Evolutionary conservation across 1,284 basidiomycete species (phyloP), one percentile per base, ranked within the genome.

Genomic region (Leccinum huronense): DNA sequence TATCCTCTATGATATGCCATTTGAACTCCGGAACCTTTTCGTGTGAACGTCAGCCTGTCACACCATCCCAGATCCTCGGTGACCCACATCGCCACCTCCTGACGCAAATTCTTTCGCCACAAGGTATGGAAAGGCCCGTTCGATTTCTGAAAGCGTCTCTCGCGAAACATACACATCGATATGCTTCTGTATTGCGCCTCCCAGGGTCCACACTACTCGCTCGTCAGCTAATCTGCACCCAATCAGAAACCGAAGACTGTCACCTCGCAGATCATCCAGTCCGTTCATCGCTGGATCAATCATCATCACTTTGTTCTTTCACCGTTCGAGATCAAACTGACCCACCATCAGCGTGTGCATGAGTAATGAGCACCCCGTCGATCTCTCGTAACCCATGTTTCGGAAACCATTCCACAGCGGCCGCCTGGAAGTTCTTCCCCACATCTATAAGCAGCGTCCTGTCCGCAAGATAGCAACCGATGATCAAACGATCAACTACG

Each of bases 331-430:
- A 57, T 31, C 23, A 16, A 23, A 23, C 51, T 65, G 54, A 75
- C 83, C 58, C 68, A 90, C 88, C 89, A 75, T 91, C 90, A 65
- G 90, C 89, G 73, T 91, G 90, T 10, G 88, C 84, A 76, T 94
- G 91, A 0, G 91, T 93, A 53, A 94, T 84, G 27, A 94, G 78
- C 11, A 94, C 80, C 38, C 88, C 91, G 72, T 93, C 91, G 67
- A 94, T 93, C 67, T 80, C 80, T 65, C 91, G 81, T 60, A 94
- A 76, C 13, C 84, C 84, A 71, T 89, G 87, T 71, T 86, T 87
- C 10, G 91, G 91, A 76, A 93, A 93, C 87, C 88, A 90, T 72
- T 94, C 89, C 54, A 90, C 66, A 3, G 91, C 90, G 57, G 88
- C 85, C 13, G 87, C 82, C 71, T 87, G 86, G 77, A 92, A 94